A percentile compares a stretch with the other conserved stretches of the same genome.
Evolutionary conservation across 495 filamentous ascomycete genomes (phyloP).

Genomic region (Hyaloscypha bicolor): DNA sequence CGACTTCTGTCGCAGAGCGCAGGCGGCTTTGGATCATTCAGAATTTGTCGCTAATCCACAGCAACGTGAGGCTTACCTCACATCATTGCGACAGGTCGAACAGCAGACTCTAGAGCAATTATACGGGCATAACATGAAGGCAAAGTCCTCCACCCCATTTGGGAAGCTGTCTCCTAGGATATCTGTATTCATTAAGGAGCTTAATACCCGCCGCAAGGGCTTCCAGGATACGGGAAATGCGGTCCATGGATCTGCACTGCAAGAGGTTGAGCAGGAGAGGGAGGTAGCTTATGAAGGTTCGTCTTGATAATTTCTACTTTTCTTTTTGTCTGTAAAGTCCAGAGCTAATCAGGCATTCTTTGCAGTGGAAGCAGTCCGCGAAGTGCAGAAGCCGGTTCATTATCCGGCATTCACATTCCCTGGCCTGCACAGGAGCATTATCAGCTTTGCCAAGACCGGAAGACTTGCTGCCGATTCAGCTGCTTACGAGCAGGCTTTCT

Average conservation of each 20-base stretch:
- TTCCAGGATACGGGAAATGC: conserved; percentile 27
- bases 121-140: conserved; percentile 38
- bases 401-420: conserved; percentile 37
- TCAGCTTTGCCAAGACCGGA: conserved; percentile 43
- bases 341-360: too few species aligned
- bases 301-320: too few species aligned
- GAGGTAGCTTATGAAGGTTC: conserved; percentile 47
- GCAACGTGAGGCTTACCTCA: conserved; percentile 38
- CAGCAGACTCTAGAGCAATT: conserved; percentile 48
- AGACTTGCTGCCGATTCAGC: conserved; percentile 28
- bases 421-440: conserved; percentile 41
- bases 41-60: conserved; percentile 35
- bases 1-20: conserved; percentile 53
- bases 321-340: too few species aligned
- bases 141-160: conserved; percentile 5
- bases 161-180: conserved; percentile 21
- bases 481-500: conserved; percentile 37
- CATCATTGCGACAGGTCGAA: conserved; percentile 43
- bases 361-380: too few species aligned
- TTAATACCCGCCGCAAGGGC: conserved; percentile 32
- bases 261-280: conserved; percentile 51
- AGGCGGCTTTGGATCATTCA: conserved; percentile 16
- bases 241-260: conserved; percentile 40
- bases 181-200: conserved; percentile 38
- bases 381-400: conserved; percentile 41